phyloP scores from a whole-genome alignment of 2,329 filamentous ascomycete genomes.

The Xylariaceae sp. region DNA sequence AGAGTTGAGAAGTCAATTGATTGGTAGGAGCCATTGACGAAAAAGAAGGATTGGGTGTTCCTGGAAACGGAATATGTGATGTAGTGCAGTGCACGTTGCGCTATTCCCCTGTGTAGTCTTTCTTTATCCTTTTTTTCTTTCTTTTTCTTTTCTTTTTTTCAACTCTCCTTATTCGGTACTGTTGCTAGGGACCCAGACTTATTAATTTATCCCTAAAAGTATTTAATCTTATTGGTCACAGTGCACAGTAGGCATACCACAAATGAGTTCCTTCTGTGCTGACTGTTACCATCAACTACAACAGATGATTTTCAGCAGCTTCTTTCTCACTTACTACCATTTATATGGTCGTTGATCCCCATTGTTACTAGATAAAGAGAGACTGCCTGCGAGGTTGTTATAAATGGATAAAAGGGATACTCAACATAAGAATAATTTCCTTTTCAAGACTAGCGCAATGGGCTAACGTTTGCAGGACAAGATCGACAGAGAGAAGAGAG shows the following conservation, averaged over 20 bases:
- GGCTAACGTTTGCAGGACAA: background rate
- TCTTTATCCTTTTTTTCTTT: background rate
- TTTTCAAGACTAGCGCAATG: slow-evolving; percentile 3
- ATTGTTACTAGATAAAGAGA: too few relatives aligned
- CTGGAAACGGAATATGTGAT: slow-evolving; percentile 3
- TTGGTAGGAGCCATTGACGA: slow-evolving; percentile 3
- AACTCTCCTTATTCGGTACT: background rate
- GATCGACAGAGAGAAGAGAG: background rate
- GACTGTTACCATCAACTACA: too few relatives aligned
- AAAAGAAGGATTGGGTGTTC: slow-evolving; percentile 7
- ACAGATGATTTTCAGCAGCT: too few relatives aligned
- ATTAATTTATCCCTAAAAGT: too few relatives aligned
- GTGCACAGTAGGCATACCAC: too few relatives aligned
- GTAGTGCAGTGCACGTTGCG: background rate
- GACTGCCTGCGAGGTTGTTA: too few relatives aligned
- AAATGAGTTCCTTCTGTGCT: background rate
- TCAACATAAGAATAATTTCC: too few relatives aligned
- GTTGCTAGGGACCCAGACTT: background rate
- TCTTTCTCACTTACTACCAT: too few relatives aligned
- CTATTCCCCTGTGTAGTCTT: background rate
- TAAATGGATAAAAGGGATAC: too few relatives aligned
- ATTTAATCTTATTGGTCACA: too few relatives aligned
- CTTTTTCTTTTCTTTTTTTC: background rate
- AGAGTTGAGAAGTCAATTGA: background rate
- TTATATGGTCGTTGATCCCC: too few relatives aligned